phyloP scores from a whole-genome alignment of 805 yeast genomes.

The Kodamaea kakaduensis region DNA sequence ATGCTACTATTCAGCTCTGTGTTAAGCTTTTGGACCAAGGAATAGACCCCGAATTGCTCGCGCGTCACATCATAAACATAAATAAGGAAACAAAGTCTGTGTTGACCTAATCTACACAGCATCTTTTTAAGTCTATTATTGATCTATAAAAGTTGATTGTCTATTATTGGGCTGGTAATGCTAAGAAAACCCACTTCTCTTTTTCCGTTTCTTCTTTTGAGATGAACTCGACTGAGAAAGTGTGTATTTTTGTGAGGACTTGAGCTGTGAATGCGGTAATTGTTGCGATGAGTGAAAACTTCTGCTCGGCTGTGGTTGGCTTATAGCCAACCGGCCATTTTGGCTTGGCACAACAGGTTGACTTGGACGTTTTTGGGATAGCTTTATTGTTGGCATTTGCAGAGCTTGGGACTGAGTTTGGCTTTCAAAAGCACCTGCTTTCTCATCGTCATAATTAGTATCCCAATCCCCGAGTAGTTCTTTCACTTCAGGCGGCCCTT shows the following conservation, averaged over 20 bases:
- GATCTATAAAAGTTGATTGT: not conserved
- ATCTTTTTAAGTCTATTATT: no score
- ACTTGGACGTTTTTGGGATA: conserved; percentile 8
- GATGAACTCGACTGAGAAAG: conserved; percentile 8
- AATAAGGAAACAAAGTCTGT: conserved; percentile 22
- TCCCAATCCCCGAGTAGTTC: conserved; percentile 9
- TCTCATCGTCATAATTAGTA: not conserved
- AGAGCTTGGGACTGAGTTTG: not conserved
- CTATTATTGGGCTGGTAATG: no score
- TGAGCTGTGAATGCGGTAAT: conserved; percentile 1
- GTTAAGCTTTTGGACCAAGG: conserved; percentile 33
- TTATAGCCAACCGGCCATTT: not conserved
- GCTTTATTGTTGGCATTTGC: conserved; percentile 12
- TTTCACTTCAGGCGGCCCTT: conserved; percentile 6
- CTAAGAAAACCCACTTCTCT: conserved; percentile 48
- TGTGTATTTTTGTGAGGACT: conserved; percentile 6
- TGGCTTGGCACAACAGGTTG: not conserved
- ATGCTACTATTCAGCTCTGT: conserved; percentile 28
- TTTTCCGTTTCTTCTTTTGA: conserved; percentile 36
- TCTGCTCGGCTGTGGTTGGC: no score
- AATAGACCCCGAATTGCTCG: conserved; percentile 28
- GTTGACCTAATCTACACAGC: no score
- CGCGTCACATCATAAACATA: conserved; percentile 22
- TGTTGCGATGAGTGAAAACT: no score
- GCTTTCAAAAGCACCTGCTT: not conserved